A percentile compares a stretch with the other conserved stretches of the same genome.
Evolutionary conservation across 176 grass and related monocot species (phyloP).

Genomic region (barley (Hordeum vulgare)): DNA sequence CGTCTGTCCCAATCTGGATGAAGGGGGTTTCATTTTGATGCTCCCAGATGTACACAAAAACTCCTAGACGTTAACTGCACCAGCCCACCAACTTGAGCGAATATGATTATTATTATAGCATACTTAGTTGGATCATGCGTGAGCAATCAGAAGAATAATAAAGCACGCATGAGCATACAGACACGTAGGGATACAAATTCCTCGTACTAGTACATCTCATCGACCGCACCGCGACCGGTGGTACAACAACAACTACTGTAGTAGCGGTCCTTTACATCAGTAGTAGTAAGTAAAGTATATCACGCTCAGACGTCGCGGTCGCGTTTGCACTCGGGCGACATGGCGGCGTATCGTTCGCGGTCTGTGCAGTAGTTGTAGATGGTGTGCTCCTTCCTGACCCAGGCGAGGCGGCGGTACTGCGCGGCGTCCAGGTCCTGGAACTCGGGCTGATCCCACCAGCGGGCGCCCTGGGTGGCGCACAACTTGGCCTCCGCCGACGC

Average conservation of each 20-base stretch:
- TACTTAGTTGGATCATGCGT: too few relatives aligned
- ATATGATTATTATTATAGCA: too few relatives aligned
- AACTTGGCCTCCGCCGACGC: conserved; percentile 46
- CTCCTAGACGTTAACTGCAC: too few relatives aligned
- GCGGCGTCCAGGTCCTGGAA: conserved; percentile 58
- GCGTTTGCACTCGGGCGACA: conserved; percentile 46
- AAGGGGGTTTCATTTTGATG: too few relatives aligned
- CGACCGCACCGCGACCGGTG: background rate
- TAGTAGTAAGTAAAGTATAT: too few relatives aligned
- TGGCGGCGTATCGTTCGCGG: conserved; percentile 3
- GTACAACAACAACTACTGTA: background rate
- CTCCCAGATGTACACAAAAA: too few relatives aligned
- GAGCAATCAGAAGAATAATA: too few relatives aligned
- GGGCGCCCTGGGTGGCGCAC: conserved; percentile 59
- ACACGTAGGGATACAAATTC: background rate
- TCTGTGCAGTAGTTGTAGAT: conserved; percentile 90
- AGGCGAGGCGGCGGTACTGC: conserved; percentile 41
- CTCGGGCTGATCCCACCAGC: conserved; percentile 70
- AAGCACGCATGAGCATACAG: too few relatives aligned
- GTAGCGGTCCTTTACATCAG: too few relatives aligned
- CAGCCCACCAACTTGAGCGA: too few relatives aligned
- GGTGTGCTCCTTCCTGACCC: conserved; percentile 31
- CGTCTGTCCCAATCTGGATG: too few relatives aligned
- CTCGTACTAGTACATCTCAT: background rate
- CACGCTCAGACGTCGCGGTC: conserved; percentile 65